Evolutionary conservation across 768 basidiomycete genomes (phyloP), one percentile per base, ranked within the genome.

Genomic region (Lenzites betulinus): DNA sequence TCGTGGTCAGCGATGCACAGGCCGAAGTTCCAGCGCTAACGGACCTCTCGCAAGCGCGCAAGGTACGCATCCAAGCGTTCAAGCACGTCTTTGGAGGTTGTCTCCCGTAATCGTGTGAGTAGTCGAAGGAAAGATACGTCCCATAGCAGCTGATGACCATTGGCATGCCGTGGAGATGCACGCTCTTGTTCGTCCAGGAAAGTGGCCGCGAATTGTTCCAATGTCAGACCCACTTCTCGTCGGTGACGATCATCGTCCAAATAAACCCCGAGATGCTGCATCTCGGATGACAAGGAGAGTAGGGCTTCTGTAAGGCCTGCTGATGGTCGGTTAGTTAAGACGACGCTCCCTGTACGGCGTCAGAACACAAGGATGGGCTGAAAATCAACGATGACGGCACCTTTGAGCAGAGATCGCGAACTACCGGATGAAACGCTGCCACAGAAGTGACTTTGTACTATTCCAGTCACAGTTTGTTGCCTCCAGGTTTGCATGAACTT

Each of bases 401-500:
- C 28, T 46, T 20, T 46, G 4, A 11, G 30, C 30, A 33, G 30
- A 33, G 30, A 33, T 11, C 11, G 6, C 15, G 33, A 33, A 11
- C 4, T 15, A 16, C 41, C 22, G 16, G 30, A 25, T 7, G 30
- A 2, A 5, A 30, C 33, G 30, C 35, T 43, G 26, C 18, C 42
- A 16, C 51, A 35, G 48, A 57, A 59, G 54, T 64, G 9, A 22
- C 52, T 41, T 25, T 28, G 28, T 12, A 66, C 18, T 16, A 63
- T 58, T 13, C 50, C 63, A 11, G 58, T 30, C 33, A 84, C 73
- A n/a, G 74, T 75, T 51, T 74, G 64, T 30, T 77, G 71, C 66
- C 79, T 77, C 90, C 90, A 90, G 47, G 74, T 76, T 59, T 79
- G 73, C 59, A 86, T 73, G 12, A 83, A 77, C 25, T 69, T 74